These are phyloP conservation scores for Cicer judaicum DNA, from an alignment of 306 rosid species.

Conservation along the genomic window DNA sequence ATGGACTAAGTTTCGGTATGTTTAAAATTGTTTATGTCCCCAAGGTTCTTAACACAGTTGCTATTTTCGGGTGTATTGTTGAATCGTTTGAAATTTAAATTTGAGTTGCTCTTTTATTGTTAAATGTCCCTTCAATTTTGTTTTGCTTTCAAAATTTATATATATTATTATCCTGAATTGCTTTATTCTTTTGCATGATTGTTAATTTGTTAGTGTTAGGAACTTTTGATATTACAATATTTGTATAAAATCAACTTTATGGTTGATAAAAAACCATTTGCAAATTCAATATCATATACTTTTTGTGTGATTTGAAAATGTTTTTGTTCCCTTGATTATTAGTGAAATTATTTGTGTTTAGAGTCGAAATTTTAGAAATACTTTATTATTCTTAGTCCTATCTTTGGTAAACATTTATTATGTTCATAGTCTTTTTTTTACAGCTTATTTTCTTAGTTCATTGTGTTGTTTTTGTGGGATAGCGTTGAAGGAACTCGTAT, in stretches of 20 bases:
- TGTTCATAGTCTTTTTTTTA: background rate
- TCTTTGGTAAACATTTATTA: background rate
- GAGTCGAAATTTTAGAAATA: background rate
- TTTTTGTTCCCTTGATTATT: background rate
- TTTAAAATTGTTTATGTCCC: background rate
- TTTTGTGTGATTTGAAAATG: background rate
- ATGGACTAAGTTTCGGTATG: background rate
- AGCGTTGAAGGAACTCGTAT: background rate
- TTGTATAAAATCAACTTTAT: slow-evolving; percentile 1
- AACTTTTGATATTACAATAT: background rate
- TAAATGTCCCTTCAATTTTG: slow-evolving; percentile 11
- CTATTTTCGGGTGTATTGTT: background rate
- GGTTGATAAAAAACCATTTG: background rate
- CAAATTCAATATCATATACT: background rate
- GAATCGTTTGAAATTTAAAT: slow-evolving; percentile 13
- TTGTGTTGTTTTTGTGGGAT: background rate
- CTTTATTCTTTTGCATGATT: slow-evolving; percentile 4
- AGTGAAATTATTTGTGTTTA: background rate
- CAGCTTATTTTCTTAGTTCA: background rate
- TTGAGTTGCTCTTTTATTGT: background rate
- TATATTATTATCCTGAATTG: background rate
- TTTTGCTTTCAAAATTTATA: background rate
- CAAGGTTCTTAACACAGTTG: background rate
- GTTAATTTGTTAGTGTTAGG: background rate
- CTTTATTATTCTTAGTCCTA: background rate